A percentile compares a stretch with the other conserved stretches of the same genome.
phyloP scores from a whole-genome alignment of 352 stramenopile species.

The Phytophthora brassicae region DNA sequence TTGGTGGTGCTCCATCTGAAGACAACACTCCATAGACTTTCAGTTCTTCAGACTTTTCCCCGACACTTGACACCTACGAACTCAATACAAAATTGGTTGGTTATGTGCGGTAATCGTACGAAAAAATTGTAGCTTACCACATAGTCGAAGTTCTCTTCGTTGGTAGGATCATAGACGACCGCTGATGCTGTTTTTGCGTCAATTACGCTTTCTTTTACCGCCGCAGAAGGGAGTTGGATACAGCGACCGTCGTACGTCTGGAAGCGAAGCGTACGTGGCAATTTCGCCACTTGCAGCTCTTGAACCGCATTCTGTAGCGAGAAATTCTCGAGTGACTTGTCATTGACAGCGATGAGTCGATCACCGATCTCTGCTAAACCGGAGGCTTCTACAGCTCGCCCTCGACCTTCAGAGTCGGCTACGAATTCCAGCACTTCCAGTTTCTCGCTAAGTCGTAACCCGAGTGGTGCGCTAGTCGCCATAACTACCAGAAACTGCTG shows the following conservation, averaged over 20 bases:
- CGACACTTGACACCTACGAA: slow-evolving; percentile 45
- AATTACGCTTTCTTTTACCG: slow-evolving; percentile 21
- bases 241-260: slow-evolving; percentile 56
- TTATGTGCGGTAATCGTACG: background rate
- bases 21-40: slow-evolving; percentile 63
- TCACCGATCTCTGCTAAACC: slow-evolving; percentile 73
- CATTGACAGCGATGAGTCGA: slow-evolving; percentile 57
- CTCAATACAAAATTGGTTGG: background rate
- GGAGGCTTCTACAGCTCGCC: slow-evolving; percentile 58
- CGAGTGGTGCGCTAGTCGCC: slow-evolving; percentile 44
- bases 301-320: slow-evolving; percentile 43
- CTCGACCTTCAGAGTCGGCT: slow-evolving; percentile 50
- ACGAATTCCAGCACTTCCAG: slow-evolving; percentile 72
- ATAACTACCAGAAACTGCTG: slow-evolving; percentile 57
- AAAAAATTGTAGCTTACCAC: slow-evolving; percentile 33
- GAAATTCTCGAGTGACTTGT: slow-evolving; percentile 36
- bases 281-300: slow-evolving; percentile 36
- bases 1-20: slow-evolving; percentile 50
- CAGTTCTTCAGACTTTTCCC: slow-evolving; percentile 42
- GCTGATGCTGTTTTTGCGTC: slow-evolving; percentile 18
- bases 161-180: slow-evolving; percentile 11
- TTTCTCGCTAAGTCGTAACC: slow-evolving; percentile 58
- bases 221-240: slow-evolving; percentile 10
- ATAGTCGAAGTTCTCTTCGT: slow-evolving; percentile 45
- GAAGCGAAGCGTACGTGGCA: slow-evolving; percentile 63